Evolutionary conservation across 176 grass and related monocot genomes (phyloP).

Genomic region (Musa beccarii): DNA sequence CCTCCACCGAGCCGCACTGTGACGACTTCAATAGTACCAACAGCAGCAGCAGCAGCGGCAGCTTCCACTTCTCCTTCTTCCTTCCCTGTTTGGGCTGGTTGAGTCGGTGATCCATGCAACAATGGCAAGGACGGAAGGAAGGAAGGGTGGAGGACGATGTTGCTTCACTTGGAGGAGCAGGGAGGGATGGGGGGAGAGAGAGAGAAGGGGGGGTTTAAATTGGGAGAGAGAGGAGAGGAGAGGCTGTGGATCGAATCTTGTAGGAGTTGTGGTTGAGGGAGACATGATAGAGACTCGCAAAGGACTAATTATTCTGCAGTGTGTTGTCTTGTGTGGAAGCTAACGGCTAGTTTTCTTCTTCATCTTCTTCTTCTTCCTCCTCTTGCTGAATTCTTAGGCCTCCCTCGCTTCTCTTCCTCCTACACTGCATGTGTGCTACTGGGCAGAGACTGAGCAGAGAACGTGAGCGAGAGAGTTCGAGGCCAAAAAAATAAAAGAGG

Average conservation of each 20-base stretch:
- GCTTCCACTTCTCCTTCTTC: neutral
- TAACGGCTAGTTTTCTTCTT: conserved; percentile 1
- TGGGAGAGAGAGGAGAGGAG: neutral
- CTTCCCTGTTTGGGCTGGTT: neutral
- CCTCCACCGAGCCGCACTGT: neutral
- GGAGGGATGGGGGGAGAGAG: neutral
- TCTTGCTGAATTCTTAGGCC: neutral
- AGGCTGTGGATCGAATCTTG: neutral
- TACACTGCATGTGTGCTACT: neutral
- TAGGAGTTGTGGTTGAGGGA: neutral
- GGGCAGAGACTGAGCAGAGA: neutral
- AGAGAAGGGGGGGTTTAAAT: conserved; percentile 2
- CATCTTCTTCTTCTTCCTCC: neutral
- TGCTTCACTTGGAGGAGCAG: neutral
- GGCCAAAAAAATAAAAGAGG: neutral
- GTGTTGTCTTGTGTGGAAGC: neutral
- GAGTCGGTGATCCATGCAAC: neutral
- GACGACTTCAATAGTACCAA: neutral
- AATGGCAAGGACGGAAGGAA: neutral
- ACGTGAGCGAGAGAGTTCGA: neutral
- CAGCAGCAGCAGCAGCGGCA: neutral
- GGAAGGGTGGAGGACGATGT: neutral
- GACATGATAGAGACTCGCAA: neutral
- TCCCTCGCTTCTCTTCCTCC: neutral
- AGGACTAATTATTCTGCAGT: neutral